Percentiles rank a stretch among this genome's conserved stretches.
Conservation (phyloP, 2,329 filamentous ascomycete species). For the Mycosphaerelloides madeirae region DNA sequence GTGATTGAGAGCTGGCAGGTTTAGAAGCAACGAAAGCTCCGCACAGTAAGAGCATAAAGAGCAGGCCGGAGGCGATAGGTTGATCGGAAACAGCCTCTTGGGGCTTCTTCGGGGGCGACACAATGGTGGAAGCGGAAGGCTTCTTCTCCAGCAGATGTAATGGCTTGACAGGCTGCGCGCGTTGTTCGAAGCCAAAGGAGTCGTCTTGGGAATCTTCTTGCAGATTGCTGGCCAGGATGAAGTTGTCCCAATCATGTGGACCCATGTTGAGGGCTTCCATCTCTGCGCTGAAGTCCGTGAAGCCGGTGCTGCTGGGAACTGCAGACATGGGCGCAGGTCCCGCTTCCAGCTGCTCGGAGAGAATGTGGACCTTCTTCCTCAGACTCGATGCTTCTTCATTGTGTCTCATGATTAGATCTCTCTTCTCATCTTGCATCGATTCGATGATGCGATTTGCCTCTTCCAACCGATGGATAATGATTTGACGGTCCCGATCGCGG, state of each 20-base stretch:
- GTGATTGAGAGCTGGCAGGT: slow-evolving; percentile 62
- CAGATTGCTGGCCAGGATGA: slow-evolving; percentile 64
- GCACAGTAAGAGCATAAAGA: slow-evolving; percentile 94
- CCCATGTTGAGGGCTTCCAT: slow-evolving; percentile 78
- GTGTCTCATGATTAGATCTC: slow-evolving; percentile 82
- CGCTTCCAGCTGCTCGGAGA: slow-evolving; percentile 65
- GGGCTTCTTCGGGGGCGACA: slow-evolving; percentile 32
- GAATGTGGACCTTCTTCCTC: slow-evolving; percentile 83
- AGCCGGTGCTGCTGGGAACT: slow-evolving; percentile 56
- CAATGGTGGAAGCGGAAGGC: slow-evolving; percentile 16
- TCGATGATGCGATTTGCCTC: slow-evolving; percentile 71
- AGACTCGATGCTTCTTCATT: slow-evolving; percentile 87
- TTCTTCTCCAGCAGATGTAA: slow-evolving; percentile 23
- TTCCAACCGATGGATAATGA: slow-evolving; percentile 65
- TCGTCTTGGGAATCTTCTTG: slow-evolving; percentile 33
- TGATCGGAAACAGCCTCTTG: slow-evolving; percentile 37
- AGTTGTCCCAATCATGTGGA: slow-evolving; percentile 70
- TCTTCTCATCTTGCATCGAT: slow-evolving; percentile 75
- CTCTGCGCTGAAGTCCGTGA: slow-evolving; percentile 67
- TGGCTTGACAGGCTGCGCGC: slow-evolving; percentile 20
- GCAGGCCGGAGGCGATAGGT: slow-evolving; percentile 71
- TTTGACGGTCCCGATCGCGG: slow-evolving; percentile 28
- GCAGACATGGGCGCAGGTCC: slow-evolving; percentile 41
- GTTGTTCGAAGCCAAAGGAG: slow-evolving; percentile 53
- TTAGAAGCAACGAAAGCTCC: slow-evolving; percentile 94